Base-by-base conservation (phyloP, 164 flowering plant genomes). In the Kingdonia uniflora region DNA sequence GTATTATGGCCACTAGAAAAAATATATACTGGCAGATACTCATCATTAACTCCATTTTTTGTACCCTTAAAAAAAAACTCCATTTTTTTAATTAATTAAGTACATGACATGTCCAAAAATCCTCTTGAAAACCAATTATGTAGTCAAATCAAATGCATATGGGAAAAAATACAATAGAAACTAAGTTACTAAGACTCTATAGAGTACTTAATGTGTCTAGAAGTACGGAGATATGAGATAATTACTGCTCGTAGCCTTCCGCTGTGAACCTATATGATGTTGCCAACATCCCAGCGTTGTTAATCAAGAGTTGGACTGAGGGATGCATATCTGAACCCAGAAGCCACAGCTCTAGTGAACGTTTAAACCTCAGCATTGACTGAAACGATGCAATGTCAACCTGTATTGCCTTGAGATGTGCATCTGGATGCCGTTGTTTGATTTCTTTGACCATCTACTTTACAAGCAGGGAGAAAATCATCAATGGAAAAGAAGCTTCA, bases 251-350 rank as follows among this genome's bases (percentile, higher is more conserved):
- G 68, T 67, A 79, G 52, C 96, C 90, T 64, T 87, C 82, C 20
- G 70, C 16, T 16, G 86, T 80, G 47, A 63, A 25, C 68, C 87
- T 74, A 33, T 46, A 20, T 16, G 97, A 81, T 29, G 84, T 80
- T 68, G 96, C 92, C 45, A 91, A 68, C 68, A 85, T 80, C 65
- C 97, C 97, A 59, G 95, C 97, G 77, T 87, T 87, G 74, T 87
- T 91, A 43, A 91, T 76, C 64, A 91, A 61, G 51, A 91, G 80
- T 64, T 91, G 97, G 44, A 87, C 61, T 5, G 97, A 87, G 38
- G 67, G 64, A 63, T 80, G 87, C 81, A 83, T 59, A 60, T 79
- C 52, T 11, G 79, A 79, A 57, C 77, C 79, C 57, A 58, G 21
- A 56, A 91, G 82, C 96, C 97, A 87, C 61, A 71, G 68, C 65